Percentiles rank a stretch among this genome's conserved stretches.
Conservation (phyloP, 306 rosid species). For the Cicer yamashitae region DNA sequence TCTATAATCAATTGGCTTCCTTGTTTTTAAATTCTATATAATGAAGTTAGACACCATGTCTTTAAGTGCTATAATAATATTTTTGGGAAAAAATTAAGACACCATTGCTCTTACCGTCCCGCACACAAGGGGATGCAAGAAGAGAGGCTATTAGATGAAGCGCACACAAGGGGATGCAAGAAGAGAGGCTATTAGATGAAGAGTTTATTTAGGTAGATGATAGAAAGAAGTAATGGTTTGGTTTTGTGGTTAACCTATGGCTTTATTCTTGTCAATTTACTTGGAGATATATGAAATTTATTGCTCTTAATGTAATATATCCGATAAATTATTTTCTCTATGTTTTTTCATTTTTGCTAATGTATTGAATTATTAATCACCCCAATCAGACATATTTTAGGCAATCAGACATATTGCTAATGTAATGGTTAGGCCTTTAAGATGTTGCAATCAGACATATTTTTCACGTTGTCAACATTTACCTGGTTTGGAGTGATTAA, state of each 20-base stretch:
- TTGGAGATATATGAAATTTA: constrained; percentile 23
- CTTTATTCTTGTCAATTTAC: constrained; percentile 25
- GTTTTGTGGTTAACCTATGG: constrained; percentile 18
- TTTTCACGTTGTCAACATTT: constrained; percentile 23
- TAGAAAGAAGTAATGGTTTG: constrained; percentile 27
- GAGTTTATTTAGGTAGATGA: constrained; percentile 4
- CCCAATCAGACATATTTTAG: constrained; percentile 6
- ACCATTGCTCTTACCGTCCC: background rate
- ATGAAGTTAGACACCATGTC: constrained; percentile 18
- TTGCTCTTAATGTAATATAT: constrained; percentile 10
- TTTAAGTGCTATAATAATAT: constrained; percentile 27
- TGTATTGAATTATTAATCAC: background rate
- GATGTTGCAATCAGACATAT: constrained; percentile 34
- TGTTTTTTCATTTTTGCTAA: constrained; percentile 1
- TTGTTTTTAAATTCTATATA: constrained; percentile 15
- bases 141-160: constrained; percentile 16
- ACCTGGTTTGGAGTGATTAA: constrained; percentile 9
- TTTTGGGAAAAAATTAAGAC: constrained; percentile 9
- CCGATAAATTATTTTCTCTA: background rate
- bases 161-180: background rate
- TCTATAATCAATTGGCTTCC: constrained; percentile 11
- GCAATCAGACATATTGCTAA: constrained; percentile 11
- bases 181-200: constrained; percentile 18
- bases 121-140: constrained; percentile 3
- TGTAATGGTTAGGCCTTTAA: constrained; percentile 17